A percentile compares a stretch with the other conserved stretches of the same genome.
phyloP scores from a whole-genome alignment of 345 rosid species.

The Pistacia atlantica region DNA sequence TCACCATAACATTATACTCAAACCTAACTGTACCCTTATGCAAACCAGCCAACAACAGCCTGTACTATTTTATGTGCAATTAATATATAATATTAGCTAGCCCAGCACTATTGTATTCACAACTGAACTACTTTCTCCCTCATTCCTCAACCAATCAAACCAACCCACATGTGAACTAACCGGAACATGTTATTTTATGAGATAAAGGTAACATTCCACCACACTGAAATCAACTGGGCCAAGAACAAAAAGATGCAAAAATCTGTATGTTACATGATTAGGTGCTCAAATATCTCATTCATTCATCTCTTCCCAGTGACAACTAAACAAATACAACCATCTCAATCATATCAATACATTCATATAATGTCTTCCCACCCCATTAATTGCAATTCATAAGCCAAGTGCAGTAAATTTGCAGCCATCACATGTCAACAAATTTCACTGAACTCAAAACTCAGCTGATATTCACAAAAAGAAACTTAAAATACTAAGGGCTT shows the following conservation, averaged over 20 bases:
- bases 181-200: no score
- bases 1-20: no score
- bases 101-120: no score
- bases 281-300: no score
- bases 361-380: background rate
- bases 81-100: no score
- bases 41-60: slow-evolving; percentile 9
- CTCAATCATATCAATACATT: no score
- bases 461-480: background rate
- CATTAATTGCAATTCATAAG: background rate
- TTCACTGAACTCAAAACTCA: background rate
- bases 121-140: background rate
- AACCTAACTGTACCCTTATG: background rate
- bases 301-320: no score
- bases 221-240: background rate
- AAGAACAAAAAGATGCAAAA: no score
- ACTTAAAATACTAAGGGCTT: background rate
- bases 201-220: background rate
- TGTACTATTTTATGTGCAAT: background rate
- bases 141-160: background rate
- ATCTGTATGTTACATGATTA: no score
- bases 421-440: background rate
- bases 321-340: no score
- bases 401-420: background rate
- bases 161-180: background rate